phyloP scores from a whole-genome alignment of 805 yeast genomes.

The Wickerhamiella shivajii region DNA sequence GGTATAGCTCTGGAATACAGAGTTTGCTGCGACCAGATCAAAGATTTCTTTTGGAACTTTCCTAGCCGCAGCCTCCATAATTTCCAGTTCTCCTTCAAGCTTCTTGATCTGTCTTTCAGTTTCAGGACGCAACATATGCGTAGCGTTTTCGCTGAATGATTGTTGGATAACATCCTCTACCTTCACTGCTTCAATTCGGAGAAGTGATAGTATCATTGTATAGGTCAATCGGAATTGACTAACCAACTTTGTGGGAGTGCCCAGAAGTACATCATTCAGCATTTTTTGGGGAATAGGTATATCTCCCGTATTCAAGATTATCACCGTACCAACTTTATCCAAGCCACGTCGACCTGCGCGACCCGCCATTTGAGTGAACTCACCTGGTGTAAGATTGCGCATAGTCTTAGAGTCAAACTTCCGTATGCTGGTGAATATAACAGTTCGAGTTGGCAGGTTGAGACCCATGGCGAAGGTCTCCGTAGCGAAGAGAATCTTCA shows the following conservation, averaged over 20 bases:
- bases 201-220: slow-evolving; percentile 77
- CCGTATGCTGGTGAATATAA: slow-evolving; percentile 68
- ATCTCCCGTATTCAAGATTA: slow-evolving; percentile 51
- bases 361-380: slow-evolving; percentile 98
- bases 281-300: slow-evolving; percentile 26
- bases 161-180: slow-evolving; percentile 98
- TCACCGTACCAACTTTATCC: slow-evolving; percentile 87
- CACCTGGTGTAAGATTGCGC: slow-evolving; percentile 82
- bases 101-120: slow-evolving; percentile 53
- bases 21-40: slow-evolving; percentile 1
- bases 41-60: slow-evolving; percentile 1
- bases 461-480: slow-evolving; percentile 99
- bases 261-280: slow-evolving; percentile 71
- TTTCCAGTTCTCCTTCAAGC: slow-evolving; percentile 36
- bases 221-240: slow-evolving; percentile 92
- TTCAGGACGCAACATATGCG: slow-evolving; percentile 75
- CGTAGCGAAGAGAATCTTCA: slow-evolving; percentile 88
- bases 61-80: slow-evolving; percentile 28
- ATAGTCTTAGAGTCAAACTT: slow-evolving; percentile 84
- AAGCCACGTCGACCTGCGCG: slow-evolving; percentile 97
- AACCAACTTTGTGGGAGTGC: slow-evolving; percentile 76
- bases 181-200: slow-evolving; percentile 83
- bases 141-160: slow-evolving; percentile 81
- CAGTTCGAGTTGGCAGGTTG: slow-evolving; percentile 92
- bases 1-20: slow-evolving; percentile 1